Base-by-base conservation (phyloP, 2,329 filamentous ascomycete genomes). In the Microcyclospora pomicola region DNA sequence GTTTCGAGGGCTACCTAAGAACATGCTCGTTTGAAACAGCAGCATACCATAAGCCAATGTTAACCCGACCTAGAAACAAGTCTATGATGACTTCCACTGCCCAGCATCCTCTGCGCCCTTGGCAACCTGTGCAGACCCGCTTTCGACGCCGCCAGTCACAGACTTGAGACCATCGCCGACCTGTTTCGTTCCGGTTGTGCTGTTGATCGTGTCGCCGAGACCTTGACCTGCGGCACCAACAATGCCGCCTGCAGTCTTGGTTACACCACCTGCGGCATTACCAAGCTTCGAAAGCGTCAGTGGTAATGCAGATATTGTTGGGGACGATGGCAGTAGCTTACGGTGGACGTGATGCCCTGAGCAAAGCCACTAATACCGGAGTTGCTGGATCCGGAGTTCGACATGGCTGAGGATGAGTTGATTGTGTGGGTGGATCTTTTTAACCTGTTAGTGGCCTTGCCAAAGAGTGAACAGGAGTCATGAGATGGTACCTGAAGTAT, bases 231-330 rank as follows among this genome's bases (percentile, higher is more conserved):
- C 50, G 11, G 63, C 60, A 33, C 65, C 71, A 11, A 72, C 65
- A 2, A 73, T 61, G 24, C 68, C 67, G 11, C 71, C 70, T 2
- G 68, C 59, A 2, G 69, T 73, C 42, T 67, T 66, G 6, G 67
- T 63, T 13, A 72, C 54, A 28, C 71, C 71, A n/a, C 69, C 69
- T 31, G 66, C 64, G 1, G 66, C 66, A 51, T 74, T 74, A 35
- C 71, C 71, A 16, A 55, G 27, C 50, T 51, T 19, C 15, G n/a
- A 12, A 11, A 27, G 15, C 27, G 28, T 41, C 30, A 30, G 36
- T 30, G n/a, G 31, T 9, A 13, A 6, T 9, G 30, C n/a, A 6
- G 9, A 10, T 27, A 9, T 24, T 3, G 30, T 2, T 5, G 31
- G 37, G 16, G 2, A n/a, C 9, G 6, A 27, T 24, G 27, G 33